A percentile compares a stretch with the other conserved stretches of the same genome.
Conservation (phyloP, 129 eudicot genomes). For the Logfia minima region DNA sequence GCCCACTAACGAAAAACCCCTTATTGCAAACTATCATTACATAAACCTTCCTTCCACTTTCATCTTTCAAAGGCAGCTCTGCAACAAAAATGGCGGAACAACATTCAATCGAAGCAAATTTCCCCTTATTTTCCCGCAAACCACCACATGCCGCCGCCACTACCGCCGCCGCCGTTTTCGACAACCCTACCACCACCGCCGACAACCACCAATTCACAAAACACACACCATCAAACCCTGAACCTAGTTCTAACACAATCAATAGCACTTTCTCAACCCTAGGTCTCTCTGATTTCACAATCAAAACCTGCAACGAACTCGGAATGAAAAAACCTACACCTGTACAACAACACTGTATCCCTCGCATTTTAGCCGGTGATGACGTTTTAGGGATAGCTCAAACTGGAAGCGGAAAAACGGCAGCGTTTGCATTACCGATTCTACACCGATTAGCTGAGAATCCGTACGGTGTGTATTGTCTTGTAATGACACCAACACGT, state of each 20-base stretch:
- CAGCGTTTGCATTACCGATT: constrained; percentile 84
- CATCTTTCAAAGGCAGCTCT: not conserved
- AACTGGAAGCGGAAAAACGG: constrained; percentile 88
- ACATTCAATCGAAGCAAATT: constrained; percentile 40
- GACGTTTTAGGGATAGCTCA: constrained; percentile 82
- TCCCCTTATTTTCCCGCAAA: constrained; percentile 49
- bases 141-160: not conserved
- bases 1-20: not conserved
- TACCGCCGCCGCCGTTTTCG: not conserved
- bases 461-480: constrained; percentile 77
- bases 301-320: constrained; percentile 69
- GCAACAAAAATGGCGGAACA: constrained; percentile 26
- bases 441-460: constrained; percentile 64
- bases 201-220: constrained; percentile 30
- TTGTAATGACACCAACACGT: constrained; percentile 83
- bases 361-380: constrained; percentile 61
- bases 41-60: not conserved
- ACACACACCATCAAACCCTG: constrained; percentile 36
- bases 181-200: constrained; percentile 21
- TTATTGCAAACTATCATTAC: not conserved
- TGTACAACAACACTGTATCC: constrained; percentile 79
- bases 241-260: constrained; percentile 21
- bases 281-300: constrained; percentile 72
- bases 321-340: constrained; percentile 81
- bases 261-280: constrained; percentile 50